Percentiles rank a stretch among this genome's conserved stretches.
These are phyloP conservation scores for Plectranthus barbatus DNA, from an alignment of 257 asterid species.

Conservation along the genomic window DNA sequence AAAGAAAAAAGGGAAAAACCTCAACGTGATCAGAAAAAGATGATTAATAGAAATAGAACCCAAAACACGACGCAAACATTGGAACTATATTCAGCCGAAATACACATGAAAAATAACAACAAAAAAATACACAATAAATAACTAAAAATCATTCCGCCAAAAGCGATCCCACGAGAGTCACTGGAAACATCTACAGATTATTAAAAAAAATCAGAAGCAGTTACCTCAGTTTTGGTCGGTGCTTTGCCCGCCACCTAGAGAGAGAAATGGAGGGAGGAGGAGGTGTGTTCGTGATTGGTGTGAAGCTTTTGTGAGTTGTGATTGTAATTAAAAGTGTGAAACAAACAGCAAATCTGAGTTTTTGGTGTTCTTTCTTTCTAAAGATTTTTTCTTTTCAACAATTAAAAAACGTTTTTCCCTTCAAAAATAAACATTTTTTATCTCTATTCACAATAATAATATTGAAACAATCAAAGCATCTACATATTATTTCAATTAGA, in stretches of 20 bases:
- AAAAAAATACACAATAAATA: neutral
- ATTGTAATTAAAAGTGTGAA: neutral
- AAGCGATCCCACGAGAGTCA: neutral
- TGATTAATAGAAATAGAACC: neutral
- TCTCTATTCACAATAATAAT: no score
- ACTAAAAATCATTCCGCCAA: neutral
- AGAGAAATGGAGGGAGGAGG: neutral
- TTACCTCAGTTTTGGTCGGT: neutral
- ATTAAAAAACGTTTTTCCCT: neutral
- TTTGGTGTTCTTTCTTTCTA: neutral
- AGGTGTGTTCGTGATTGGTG: neutral
- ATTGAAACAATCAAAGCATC: no score
- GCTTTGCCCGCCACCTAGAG: neutral
- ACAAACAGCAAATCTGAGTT: neutral
- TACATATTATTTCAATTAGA: neutral
- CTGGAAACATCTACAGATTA: neutral
- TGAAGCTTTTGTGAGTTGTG: slow-evolving; percentile 2
- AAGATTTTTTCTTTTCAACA: neutral
- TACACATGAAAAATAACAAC: neutral
- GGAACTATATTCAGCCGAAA: neutral
- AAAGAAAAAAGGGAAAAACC: neutral
- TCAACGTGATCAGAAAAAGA: neutral
- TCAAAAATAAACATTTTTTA: no score
- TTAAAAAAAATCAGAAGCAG: neutral
- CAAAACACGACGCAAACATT: neutral